phyloP scores from a whole-genome alignment of 1,139 yeast genomes.

The Casaregolazyma lundiana region DNA sequence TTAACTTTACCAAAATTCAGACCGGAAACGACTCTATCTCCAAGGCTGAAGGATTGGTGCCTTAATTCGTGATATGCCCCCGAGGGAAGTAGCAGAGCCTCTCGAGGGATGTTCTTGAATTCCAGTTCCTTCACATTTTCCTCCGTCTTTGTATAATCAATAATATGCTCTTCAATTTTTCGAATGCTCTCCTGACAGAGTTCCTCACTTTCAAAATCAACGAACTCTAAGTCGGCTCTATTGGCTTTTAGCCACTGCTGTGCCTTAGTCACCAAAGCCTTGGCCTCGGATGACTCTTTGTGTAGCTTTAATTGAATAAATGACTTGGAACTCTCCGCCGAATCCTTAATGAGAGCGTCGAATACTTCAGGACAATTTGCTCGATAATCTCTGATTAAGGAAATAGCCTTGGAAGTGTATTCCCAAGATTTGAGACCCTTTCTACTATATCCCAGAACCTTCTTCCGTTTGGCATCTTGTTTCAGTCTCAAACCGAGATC shows the following conservation, averaged over 20 bases:
- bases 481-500: conserved; percentile 85
- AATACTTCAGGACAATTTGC: conserved; percentile 60
- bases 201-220: conserved; percentile 74
- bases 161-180: conserved; percentile 64
- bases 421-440: conserved; percentile 74
- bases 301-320: background rate
- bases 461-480: conserved; percentile 71
- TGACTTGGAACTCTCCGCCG: background rate
- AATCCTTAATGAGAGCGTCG: conserved; percentile 32
- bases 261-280: conserved; percentile 34
- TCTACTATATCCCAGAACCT: conserved; percentile 83
- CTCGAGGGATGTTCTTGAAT: conserved; percentile 78
- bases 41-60: conserved; percentile 73
- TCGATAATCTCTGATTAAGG: conserved; percentile 59
- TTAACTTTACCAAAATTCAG: conserved; percentile 91
- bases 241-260: conserved; percentile 46
- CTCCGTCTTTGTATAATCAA: conserved; percentile 33
- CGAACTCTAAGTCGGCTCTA: conserved; percentile 49
- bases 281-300: conserved; percentile 45
- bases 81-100: conserved; percentile 74
- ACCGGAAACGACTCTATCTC: conserved; percentile 85
- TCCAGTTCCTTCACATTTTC: conserved; percentile 34
- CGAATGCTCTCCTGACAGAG: conserved; percentile 62
- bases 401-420: conserved; percentile 69
- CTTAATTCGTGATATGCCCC: conserved; percentile 69